Evolutionary conservation across 306 rosid genomes (phyloP).

Genomic region (Cajanus cajan): DNA sequence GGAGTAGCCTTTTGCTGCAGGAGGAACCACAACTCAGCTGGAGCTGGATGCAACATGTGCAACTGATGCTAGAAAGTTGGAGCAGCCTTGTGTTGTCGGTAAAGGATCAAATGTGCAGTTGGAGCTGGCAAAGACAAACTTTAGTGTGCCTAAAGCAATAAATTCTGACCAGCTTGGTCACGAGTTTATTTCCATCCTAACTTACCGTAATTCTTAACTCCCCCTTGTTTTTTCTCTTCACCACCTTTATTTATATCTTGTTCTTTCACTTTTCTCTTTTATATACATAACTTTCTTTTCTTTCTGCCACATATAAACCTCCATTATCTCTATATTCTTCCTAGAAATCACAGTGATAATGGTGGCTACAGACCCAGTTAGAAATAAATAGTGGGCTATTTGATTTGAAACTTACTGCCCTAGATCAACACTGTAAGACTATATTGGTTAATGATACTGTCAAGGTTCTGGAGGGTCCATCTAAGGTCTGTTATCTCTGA

Average conservation of each 20-base stretch:
- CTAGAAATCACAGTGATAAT: constrained; percentile 24
- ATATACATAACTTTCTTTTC: not conserved
- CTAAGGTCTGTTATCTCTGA: constrained; percentile 52
- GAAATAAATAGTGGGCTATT: constrained; percentile 62
- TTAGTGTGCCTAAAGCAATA: too few relatives aligned
- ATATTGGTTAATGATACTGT: constrained; percentile 68
- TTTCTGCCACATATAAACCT: not conserved
- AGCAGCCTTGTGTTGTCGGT: too few relatives aligned
- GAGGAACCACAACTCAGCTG: too few relatives aligned
- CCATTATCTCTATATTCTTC: not conserved
- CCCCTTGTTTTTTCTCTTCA: not conserved
- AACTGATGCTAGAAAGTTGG: too few relatives aligned
- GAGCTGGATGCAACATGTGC: too few relatives aligned
- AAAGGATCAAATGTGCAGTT: too few relatives aligned
- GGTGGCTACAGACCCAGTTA: constrained; percentile 37
- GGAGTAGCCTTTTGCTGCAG: too few relatives aligned
- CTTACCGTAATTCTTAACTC: constrained; percentile 9
- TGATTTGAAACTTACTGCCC: constrained; percentile 76
- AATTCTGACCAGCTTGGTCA: too few relatives aligned
- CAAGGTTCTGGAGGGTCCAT: constrained; percentile 70
- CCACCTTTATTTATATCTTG: not conserved
- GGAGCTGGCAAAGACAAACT: too few relatives aligned
- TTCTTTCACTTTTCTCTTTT: not conserved
- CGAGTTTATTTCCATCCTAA: constrained; percentile 10
- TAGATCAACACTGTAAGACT: constrained; percentile 61